Conservation (phyloP, 192 early-diverging fungal genomes). For the Funneliformis geosporum region DNA sequence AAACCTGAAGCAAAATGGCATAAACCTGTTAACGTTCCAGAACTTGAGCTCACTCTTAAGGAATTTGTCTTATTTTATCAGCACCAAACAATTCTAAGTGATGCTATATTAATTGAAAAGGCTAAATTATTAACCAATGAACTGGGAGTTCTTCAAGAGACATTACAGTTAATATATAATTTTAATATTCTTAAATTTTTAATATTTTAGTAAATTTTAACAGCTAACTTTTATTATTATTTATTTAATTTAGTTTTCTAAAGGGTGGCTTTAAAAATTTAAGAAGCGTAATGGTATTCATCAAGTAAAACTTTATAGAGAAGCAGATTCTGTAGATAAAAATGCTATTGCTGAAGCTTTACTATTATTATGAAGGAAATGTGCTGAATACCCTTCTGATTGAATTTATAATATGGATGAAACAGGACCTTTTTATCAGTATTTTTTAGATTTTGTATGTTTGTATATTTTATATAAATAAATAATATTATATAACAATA, state of each 20-base stretch:
- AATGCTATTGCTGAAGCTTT: not conserved
- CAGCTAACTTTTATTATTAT: too few species aligned
- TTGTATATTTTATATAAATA: not conserved
- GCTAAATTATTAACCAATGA: too few species aligned
- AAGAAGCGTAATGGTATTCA: conserved; percentile 39
- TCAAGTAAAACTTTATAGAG: conserved; percentile 13
- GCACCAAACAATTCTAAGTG: too few species aligned
- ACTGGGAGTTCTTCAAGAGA: too few species aligned
- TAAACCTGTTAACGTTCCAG: too few species aligned
- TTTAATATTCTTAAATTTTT: too few species aligned
- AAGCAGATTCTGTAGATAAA: conserved; percentile 10
- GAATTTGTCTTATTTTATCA: too few species aligned
- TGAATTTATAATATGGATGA: conserved; percentile 16
- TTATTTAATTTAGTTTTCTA: not conserved
- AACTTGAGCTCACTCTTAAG: too few species aligned
- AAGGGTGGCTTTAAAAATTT: conserved; percentile 45
- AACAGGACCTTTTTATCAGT: not conserved
- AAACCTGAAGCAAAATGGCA: too few species aligned
- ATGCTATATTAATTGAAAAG: too few species aligned
- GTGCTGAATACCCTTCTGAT: conserved; percentile 3
- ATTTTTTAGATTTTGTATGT: not conserved
- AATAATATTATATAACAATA: not conserved
- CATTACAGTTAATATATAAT: too few species aligned
- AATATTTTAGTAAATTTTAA: too few species aligned
- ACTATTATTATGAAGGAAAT: not conserved